A percentile compares a stretch with the other conserved stretches of the same genome.
These are phyloP conservation scores for Acorus gramineus DNA, from an alignment of 106 monocot species.

Conservation along the genomic window DNA sequence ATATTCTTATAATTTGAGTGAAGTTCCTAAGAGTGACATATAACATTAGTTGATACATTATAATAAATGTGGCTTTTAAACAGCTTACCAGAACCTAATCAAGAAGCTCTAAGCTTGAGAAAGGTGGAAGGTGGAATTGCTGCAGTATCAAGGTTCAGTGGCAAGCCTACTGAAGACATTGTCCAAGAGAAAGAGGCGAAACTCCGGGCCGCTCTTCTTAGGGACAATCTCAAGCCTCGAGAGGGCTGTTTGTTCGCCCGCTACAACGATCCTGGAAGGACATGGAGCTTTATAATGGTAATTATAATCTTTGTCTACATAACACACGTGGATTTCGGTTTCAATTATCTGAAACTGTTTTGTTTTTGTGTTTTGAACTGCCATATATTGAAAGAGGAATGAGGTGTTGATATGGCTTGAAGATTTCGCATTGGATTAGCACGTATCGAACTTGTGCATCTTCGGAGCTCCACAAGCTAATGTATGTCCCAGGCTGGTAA, in stretches of 20 bases:
- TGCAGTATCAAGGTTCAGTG: conserved; percentile 72
- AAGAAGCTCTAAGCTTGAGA: conserved; percentile 45
- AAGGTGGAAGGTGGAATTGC: conserved; percentile 49
- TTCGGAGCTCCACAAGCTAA: too few relatives aligned
- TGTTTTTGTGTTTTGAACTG: background rate
- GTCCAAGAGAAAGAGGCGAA: conserved; percentile 42
- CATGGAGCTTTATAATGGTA: conserved; percentile 89
- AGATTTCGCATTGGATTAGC: conserved; percentile 34
- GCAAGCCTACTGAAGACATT: conserved; percentile 52
- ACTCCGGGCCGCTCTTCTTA: conserved; percentile 39
- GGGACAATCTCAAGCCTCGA: conserved; percentile 47
- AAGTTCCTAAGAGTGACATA: background rate
- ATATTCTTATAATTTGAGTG: background rate
- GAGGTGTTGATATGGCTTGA: conserved; percentile 69
- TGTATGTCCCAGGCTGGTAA: too few relatives aligned
- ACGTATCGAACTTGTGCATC: background rate
- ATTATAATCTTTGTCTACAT: too few relatives aligned
- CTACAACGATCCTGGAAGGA: conserved; percentile 85
- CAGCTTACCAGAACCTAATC: conserved; percentile 62
- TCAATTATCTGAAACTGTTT: background rate
- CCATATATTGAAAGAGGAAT: conserved; percentile 37
- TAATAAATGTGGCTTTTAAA: background rate
- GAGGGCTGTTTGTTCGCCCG: conserved; percentile 78
- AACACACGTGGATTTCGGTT: background rate
- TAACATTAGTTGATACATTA: background rate